Evolutionary conservation across 768 basidiomycete genomes (phyloP).

Genomic region (Naganishia kalamii): DNA sequence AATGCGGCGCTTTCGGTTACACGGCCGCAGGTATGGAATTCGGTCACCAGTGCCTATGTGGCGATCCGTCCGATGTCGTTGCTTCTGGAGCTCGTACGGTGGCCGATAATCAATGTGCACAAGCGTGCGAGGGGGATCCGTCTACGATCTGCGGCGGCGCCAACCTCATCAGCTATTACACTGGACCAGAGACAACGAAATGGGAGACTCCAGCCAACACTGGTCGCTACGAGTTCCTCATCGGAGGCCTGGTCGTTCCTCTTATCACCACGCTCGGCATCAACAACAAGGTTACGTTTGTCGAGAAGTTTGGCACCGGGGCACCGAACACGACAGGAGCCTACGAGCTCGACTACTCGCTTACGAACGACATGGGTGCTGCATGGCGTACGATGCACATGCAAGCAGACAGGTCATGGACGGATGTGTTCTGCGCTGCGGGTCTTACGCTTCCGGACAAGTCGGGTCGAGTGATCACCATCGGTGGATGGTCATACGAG

Average conservation of each 20-base stretch:
- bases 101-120: not conserved
- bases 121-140: conserved; percentile 63
- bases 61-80: not conserved
- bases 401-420: conserved; percentile 44
- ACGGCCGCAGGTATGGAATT: conserved; percentile 65
- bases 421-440: conserved; percentile 74
- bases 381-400: conserved; percentile 74
- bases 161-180: conserved; percentile 47
- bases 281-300: conserved; percentile 73
- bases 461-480: conserved; percentile 53
- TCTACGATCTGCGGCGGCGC: conserved; percentile 48
- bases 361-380: conserved; percentile 49
- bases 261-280: conserved; percentile 68
- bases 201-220: conserved; percentile 64
- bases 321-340: conserved; percentile 66
- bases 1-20: conserved; percentile 67
- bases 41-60: conserved; percentile 39
- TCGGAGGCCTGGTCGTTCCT: conserved; percentile 62
- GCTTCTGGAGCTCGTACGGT: conserved; percentile 47
- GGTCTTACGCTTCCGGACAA: conserved; percentile 70
- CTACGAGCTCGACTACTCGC: conserved; percentile 65
- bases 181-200: conserved; percentile 47
- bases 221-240: conserved; percentile 58
- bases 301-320: conserved; percentile 68
- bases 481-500: conserved; percentile 56